Conservation (phyloP, 176 grass and related monocot species). For the Triticum turgidum region DNA sequence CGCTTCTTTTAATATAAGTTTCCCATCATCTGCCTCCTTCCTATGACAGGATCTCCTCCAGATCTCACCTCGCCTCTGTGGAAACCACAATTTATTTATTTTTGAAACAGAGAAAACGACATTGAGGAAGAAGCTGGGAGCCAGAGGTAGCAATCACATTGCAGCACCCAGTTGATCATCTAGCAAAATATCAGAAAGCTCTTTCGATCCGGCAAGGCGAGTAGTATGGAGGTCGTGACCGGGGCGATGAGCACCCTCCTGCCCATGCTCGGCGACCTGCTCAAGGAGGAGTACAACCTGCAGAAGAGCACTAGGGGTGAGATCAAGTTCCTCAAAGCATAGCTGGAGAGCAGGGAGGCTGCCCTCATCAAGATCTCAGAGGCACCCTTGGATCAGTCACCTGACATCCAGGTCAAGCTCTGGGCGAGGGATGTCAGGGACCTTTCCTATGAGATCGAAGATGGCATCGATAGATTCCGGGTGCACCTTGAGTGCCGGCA, state of each 20-base stretch:
- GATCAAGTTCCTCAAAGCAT: not conserved
- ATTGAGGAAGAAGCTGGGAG: too few relatives aligned
- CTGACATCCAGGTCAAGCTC: not conserved
- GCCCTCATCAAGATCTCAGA: not conserved
- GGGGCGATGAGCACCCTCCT: not conserved
- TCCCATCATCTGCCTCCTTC: too few relatives aligned
- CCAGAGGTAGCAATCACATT: too few relatives aligned
- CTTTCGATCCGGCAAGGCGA: too few relatives aligned
- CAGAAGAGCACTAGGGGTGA: not conserved
- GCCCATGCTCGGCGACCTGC: not conserved
- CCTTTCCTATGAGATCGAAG: slow-evolving; percentile 13
- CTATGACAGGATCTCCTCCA: too few relatives aligned
- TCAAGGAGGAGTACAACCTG: not conserved
- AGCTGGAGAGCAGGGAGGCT: slow-evolving; percentile 8
- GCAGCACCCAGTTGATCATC: too few relatives aligned
- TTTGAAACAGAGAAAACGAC: too few relatives aligned
- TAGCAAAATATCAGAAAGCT: too few relatives aligned
- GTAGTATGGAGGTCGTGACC: not conserved
- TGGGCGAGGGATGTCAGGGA: slow-evolving; percentile 10
- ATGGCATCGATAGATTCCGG: not conserved
- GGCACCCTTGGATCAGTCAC: not conserved
- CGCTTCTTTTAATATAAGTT: too few relatives aligned
- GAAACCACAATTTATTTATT: too few relatives aligned
- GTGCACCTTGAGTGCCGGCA: rapidly evolving
- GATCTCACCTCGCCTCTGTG: too few relatives aligned